Percentiles rank a stretch among this genome's conserved stretches.
Conservation (phyloP, 371 early-diverging fungal genomes). For the Mortierella sp. region DNA sequence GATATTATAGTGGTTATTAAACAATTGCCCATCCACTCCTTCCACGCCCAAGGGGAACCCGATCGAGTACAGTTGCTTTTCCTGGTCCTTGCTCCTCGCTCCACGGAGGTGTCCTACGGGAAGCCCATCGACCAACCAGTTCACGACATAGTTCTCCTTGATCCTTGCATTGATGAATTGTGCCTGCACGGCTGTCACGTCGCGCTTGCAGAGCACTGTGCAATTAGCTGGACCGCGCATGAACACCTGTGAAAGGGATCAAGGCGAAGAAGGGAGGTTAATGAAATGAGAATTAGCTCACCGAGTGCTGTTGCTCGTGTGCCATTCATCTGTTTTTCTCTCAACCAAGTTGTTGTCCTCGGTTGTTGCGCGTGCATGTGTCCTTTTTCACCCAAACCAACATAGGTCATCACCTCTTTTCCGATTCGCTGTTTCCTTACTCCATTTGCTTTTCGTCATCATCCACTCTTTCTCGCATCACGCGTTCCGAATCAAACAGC, state of each 20-base stretch:
- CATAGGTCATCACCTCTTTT: too few species aligned
- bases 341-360: not conserved
- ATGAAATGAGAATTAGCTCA: not conserved
- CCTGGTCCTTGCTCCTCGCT: conserved; percentile 59
- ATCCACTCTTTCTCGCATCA: too few species aligned
- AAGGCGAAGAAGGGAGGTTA: not conserved
- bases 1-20: conserved; percentile 95
- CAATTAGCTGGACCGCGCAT: conserved; percentile 74
- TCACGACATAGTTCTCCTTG: conserved; percentile 83
- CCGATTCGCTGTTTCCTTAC: too few species aligned
- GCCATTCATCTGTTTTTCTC: not conserved
- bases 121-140: conserved; percentile 93
- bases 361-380: too few species aligned
- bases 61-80: conserved; percentile 76
- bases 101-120: conserved; percentile 87
- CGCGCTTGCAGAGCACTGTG: conserved; percentile 71
- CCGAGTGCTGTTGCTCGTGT: not conserved
- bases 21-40: conserved; percentile 25
- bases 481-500: not conserved
- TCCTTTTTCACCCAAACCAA: too few species aligned
- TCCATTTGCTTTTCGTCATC: too few species aligned
- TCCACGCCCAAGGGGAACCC: conserved; percentile 83
- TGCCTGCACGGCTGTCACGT: conserved; percentile 81
- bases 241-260: conserved; percentile 61
- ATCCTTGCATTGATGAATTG: conserved; percentile 90